Conservation (phyloP, 345 rosid species). For the Moricandia arvensis region DNA sequence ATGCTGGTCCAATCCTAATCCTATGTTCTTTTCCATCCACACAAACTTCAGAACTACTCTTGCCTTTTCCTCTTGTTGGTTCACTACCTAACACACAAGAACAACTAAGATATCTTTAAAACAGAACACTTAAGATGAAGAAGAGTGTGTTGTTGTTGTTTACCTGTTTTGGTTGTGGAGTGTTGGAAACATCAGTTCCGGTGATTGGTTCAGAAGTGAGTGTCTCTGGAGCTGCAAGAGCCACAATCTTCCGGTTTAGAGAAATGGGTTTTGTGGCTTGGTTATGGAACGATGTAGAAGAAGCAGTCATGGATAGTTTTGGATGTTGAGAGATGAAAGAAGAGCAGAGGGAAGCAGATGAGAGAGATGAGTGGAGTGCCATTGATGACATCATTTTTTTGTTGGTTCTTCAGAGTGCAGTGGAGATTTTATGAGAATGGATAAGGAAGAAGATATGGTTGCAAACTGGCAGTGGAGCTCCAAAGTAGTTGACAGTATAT, state of each 20-base stretch:
- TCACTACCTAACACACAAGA: constrained; percentile 38
- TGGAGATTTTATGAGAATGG: constrained; percentile 32
- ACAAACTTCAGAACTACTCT: constrained; percentile 70
- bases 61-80: constrained; percentile 51
- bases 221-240: constrained; percentile 52
- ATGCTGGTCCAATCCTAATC: constrained; percentile 65
- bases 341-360: constrained; percentile 34
- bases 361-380: constrained; percentile 43
- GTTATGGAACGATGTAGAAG: constrained; percentile 18
- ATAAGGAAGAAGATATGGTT: constrained; percentile 42
- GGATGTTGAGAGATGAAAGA: constrained; percentile 24
- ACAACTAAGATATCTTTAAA: background rate
- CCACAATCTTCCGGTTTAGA: constrained; percentile 32
- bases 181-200: constrained; percentile 13
- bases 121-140: background rate
- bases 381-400: constrained; percentile 42
- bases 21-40: constrained; percentile 92
- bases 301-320: constrained; percentile 19
- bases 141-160: background rate
- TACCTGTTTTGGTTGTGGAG: constrained; percentile 40
- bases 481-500: constrained; percentile 12
- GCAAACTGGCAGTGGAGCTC: constrained; percentile 6
- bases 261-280: constrained; percentile 33
- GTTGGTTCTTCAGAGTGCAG: constrained; percentile 16
- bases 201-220: constrained; percentile 41